These are phyloP conservation scores for Circinella umbellata DNA, from an alignment of 371 early-diverging fungal species.

Conservation along the genomic window DNA sequence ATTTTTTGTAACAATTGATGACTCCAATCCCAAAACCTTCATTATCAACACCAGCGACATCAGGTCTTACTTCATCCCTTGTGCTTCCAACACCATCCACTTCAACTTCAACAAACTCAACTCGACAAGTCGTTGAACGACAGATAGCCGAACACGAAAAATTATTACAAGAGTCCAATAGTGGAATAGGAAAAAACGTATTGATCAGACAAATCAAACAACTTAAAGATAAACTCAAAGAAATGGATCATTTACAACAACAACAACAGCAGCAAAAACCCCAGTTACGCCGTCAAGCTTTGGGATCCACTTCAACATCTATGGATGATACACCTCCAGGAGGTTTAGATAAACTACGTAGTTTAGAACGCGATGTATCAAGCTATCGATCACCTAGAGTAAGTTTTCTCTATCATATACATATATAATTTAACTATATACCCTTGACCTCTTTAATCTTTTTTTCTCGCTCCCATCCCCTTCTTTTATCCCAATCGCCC, in stretches of 20 bases:
- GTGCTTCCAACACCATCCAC: slow-evolving; percentile 23
- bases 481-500: neutral
- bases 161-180: slow-evolving; percentile 24
- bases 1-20: slow-evolving; percentile 2
- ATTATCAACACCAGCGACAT: slow-evolving; percentile 17
- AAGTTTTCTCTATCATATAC: neutral
- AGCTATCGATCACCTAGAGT: slow-evolving; percentile 13
- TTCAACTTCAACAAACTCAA: slow-evolving; percentile 19
- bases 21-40: slow-evolving; percentile 16
- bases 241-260: slow-evolving; percentile 17
- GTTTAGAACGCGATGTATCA: slow-evolving; percentile 13
- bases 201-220: slow-evolving; percentile 32
- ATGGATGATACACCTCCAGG: slow-evolving; percentile 9
- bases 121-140: slow-evolving; percentile 20
- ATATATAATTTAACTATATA: neutral
- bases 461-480: no score
- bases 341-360: slow-evolving; percentile 15
- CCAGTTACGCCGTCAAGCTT: neutral
- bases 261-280: slow-evolving; percentile 3
- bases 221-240: slow-evolving; percentile 22
- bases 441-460: no score
- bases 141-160: slow-evolving; percentile 29
- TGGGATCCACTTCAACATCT: neutral
- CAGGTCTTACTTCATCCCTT: slow-evolving; percentile 15
- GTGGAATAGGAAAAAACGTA: slow-evolving; percentile 34